Evolutionary conservation across 169 alveolate genomes (phyloP), one percentile per base, ranked within the genome.

Genomic region (Eimeria maxima): DNA sequence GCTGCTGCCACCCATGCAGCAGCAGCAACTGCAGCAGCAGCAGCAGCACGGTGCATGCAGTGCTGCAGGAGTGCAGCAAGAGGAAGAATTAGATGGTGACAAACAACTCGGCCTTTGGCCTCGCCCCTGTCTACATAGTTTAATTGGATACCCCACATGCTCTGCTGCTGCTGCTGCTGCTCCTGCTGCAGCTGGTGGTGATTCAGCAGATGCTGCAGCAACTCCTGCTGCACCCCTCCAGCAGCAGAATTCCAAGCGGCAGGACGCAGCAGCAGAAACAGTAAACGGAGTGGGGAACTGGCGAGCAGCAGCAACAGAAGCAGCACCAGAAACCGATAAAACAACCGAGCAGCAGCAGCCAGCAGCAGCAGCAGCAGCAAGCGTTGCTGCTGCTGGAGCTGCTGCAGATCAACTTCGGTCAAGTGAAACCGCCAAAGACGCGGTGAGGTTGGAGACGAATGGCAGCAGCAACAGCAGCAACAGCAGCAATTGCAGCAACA

Each of bases 11-110:
- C 65, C 55, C 65, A 76, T 44, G 87, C 87, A 76, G 63, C 87
- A 76, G 65, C 87, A 76, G 71, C 71, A 60, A 60, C 29, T 1
- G 87, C 87, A 76, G 87, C 87, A 76, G 87, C 87, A 76, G 57
- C 50, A 38, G 47, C 63, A 76, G 87, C 55, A 45, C 38, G 38
- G 29, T 10, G 29, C 20, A 14, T 4, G 29, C 22, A 10, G 38
- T 18, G 20, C 87, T 22, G 55, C 24, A 38, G 87, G 44, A 13
- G 50, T 38, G 29, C 55, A 71, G 81, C 42, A 38, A 44, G 24
- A 44, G 45, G 42, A 13, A 76, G 55, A 60, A 76, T 27, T 38
- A 20, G 47, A 3, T 47, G 29, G 81, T 38, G 47, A 71, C 0
- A 6, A 71, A 47, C 81, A 29, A 18, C 81, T 71, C 50, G 24